Base-by-base conservation (phyloP, 371 early-diverging fungal genomes). In the Actinomucor elegans region DNA sequence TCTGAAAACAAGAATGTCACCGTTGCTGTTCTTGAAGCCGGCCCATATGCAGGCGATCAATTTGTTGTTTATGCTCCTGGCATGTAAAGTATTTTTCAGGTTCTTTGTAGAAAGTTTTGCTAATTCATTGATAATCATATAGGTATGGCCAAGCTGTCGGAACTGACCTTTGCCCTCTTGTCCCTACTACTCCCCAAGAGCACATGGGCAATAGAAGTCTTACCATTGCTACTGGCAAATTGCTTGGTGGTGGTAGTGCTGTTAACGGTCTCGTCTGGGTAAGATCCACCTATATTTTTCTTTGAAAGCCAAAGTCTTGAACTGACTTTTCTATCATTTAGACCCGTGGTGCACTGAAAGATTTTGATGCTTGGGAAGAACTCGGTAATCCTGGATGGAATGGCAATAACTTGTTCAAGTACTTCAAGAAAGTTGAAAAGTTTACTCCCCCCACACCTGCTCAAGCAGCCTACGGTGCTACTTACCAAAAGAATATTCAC, bases 281-380 rank as follows among this genome's bases (percentile, higher is more conserved):
- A 54, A 36, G 37, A n/a, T 28, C 14, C 4, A 26, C 7, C 5
- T 2, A 38, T 20, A 4, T 20, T 4, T 23, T 21, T 0, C 12
- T 40, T 9, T 12, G 14, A 34, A 34, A 5, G n/a, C 9, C 5
- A n/a, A 34, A 5, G 15, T 10, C 5, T 34, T 10, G 34, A 10
- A 28, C 17, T 67, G 41, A 65, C 59, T 10, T 62, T 53, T 29
- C 57, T 65, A 59, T 7, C 4, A 60, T 60, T 33, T 67, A 73
- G 46, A 69, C 69, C 29, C 75, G 69, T 26, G 71, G 65, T 35
- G 63, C 61, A 7, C 48, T 61, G 14, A 62, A 57, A 5, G 75
- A 75, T 27, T 75, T 57, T 20, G 69, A 75, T 36, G 56, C 41
- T 53, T 72, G 72, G 64, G 63, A 48, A 14, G 60, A 63, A 23